Evolutionary conservation across 2,329 filamentous ascomycete species (phyloP).

Genomic region (Colletotrichum destructivum): DNA sequence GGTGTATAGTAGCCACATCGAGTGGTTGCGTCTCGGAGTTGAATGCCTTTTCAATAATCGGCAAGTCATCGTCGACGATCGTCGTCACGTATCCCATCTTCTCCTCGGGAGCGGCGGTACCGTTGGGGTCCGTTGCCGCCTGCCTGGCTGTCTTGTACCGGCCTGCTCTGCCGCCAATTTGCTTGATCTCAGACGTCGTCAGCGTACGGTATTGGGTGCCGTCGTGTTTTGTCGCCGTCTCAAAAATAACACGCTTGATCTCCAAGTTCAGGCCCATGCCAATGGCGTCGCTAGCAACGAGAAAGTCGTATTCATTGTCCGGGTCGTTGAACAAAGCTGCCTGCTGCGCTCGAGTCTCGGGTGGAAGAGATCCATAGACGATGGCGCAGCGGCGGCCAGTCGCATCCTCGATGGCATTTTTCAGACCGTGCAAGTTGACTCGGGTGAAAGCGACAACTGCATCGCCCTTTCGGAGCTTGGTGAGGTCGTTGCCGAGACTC

Average conservation of each 20-base stretch:
- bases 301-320: slow-evolving; percentile 93
- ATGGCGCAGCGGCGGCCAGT: slow-evolving; percentile 90
- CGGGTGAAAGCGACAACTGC: slow-evolving; percentile 91
- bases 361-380: slow-evolving; percentile 92
- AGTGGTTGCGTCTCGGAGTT: slow-evolving; percentile 75
- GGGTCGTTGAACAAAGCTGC: slow-evolving; percentile 95
- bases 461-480: slow-evolving; percentile 86
- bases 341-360: slow-evolving; percentile 93
- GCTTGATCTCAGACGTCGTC: slow-evolving; percentile 85
- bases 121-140: slow-evolving; percentile 51
- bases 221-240: slow-evolving; percentile 81
- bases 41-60: slow-evolving; percentile 75
- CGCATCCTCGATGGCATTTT: slow-evolving; percentile 79
- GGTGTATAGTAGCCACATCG: slow-evolving; percentile 79
- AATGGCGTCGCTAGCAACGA: slow-evolving; percentile 95
- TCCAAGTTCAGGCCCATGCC: slow-evolving; percentile 97
- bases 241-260: slow-evolving; percentile 92
- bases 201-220: slow-evolving; percentile 72
- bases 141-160: slow-evolving; percentile 83
- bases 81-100: slow-evolving; percentile 83
- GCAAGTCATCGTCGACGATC: slow-evolving; percentile 79
- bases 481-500: slow-evolving; percentile 76
- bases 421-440: slow-evolving; percentile 84
- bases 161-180: slow-evolving; percentile 94
- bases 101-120: slow-evolving; percentile 42